Conservation (phyloP, 805 yeast species). For the Naumovozyma dairenensis region DNA sequence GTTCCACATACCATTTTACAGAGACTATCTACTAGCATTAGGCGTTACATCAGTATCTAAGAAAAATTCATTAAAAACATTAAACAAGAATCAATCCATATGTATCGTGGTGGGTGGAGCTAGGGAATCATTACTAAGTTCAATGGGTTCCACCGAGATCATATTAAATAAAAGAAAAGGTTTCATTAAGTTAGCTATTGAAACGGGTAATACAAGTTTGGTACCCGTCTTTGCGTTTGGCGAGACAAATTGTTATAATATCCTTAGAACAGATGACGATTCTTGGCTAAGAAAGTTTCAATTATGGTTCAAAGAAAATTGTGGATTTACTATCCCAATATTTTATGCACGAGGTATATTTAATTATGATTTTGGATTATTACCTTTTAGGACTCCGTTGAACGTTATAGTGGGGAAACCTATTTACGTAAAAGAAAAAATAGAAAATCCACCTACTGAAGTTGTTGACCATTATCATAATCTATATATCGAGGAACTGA, state of each 20-base stretch:
- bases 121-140: constrained; percentile 67
- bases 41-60: constrained; percentile 83
- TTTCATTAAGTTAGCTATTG: constrained; percentile 77
- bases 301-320: constrained; percentile 54
- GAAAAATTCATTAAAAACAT: constrained; percentile 54
- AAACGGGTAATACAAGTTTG: constrained; percentile 61
- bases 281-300: constrained; percentile 52
- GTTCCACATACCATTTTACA: constrained; percentile 71
- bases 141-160: constrained; percentile 50
- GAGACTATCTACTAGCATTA: constrained; percentile 72
- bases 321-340: constrained; percentile 83
- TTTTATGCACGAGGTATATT: constrained; percentile 89
- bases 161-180: constrained; percentile 77
- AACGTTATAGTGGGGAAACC: constrained; percentile 69
- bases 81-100: constrained; percentile 60
- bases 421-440: constrained; percentile 42
- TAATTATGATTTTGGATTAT: constrained; percentile 81
- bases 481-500: constrained; percentile 55
- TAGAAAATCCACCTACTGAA: constrained; percentile 35
- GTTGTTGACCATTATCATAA: constrained; percentile 63
- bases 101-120: constrained; percentile 96
- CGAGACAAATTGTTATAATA: constrained; percentile 59
- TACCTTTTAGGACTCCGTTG: constrained; percentile 78
- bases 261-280: constrained; percentile 35
- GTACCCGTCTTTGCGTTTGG: constrained; percentile 93